phyloP scores from a whole-genome alignment of 768 basidiomycete genomes.

The Macrolepiota dolichaula region DNA sequence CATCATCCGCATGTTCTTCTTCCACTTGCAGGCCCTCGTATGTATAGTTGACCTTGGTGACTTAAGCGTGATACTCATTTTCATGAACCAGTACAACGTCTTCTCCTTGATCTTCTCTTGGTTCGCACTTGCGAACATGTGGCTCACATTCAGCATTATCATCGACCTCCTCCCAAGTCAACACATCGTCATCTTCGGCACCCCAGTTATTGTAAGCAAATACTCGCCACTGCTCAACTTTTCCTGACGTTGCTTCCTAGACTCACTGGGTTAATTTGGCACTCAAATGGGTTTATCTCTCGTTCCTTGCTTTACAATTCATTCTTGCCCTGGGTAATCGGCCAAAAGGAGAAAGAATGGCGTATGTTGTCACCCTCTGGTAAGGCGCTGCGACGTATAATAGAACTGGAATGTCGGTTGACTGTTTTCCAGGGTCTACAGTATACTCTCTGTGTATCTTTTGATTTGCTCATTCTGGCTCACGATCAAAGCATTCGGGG shows the following conservation, averaged over 20 bases:
- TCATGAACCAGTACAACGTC: slow-evolving; percentile 65
- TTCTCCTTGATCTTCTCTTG: slow-evolving; percentile 86
- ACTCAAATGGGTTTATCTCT: slow-evolving; percentile 85
- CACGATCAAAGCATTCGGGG: slow-evolving; percentile 76
- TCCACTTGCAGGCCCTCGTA: slow-evolving; percentile 90
- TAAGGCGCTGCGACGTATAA: slow-evolving; percentile 64
- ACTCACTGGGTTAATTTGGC: slow-evolving; percentile 86
- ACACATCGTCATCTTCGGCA: slow-evolving; percentile 68
- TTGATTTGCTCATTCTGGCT: slow-evolving; percentile 85
- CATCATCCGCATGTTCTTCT: slow-evolving; percentile 91
- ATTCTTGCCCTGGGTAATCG: slow-evolving; percentile 68
- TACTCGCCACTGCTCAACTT: not conserved
- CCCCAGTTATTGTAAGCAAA: slow-evolving; percentile 54
- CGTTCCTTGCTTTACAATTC: slow-evolving; percentile 76
- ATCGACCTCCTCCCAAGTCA: slow-evolving; percentile 75
- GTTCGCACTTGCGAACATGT: slow-evolving; percentile 91
- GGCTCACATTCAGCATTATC: slow-evolving; percentile 95
- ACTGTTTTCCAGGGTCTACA: slow-evolving; percentile 66
- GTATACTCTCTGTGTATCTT: slow-evolving; percentile 78
- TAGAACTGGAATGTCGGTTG: slow-evolving; percentile 15
- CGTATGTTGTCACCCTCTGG: slow-evolving; percentile 76
- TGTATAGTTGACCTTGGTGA: slow-evolving; percentile 24
- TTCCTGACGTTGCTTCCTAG: slow-evolving; percentile 30
- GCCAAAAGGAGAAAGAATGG: slow-evolving; percentile 82
- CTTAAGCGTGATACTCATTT: not conserved